Conservation (phyloP, 202 grass and related monocot genomes). For the Zoysia matrella region DNA sequence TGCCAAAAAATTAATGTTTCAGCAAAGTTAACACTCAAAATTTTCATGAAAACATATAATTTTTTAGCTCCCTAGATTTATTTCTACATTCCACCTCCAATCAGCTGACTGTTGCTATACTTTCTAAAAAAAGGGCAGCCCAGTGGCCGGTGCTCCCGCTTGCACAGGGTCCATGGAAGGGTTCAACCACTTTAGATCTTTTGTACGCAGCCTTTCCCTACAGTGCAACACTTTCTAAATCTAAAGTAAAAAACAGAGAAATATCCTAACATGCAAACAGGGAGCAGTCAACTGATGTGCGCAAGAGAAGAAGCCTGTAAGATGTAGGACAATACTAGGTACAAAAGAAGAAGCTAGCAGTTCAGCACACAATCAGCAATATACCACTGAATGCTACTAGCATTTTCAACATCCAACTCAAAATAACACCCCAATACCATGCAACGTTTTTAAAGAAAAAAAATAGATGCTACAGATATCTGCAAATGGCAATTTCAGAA, state of each 20-base stretch:
- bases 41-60: background rate
- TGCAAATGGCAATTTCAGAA: background rate
- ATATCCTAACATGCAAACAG: conserved; percentile 18
- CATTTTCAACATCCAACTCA: background rate
- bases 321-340: background rate
- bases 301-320: conserved; percentile 21
- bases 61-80: background rate
- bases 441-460: background rate
- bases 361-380: background rate
- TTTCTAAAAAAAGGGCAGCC: background rate
- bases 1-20: conserved; percentile 47
- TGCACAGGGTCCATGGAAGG: no score
- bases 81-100: background rate
- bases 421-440: background rate
- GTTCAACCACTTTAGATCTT: no score
- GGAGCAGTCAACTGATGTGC: background rate
- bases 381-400: background rate
- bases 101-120: background rate
- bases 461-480: background rate
- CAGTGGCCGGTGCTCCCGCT: no score
- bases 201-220: no score
- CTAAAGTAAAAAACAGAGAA: background rate
- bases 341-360: conserved; percentile 15
- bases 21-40: background rate
- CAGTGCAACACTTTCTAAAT: no score